Conservation (phyloP, 2,329 filamentous ascomycete genomes). For the Monosporascus sp. region DNA sequence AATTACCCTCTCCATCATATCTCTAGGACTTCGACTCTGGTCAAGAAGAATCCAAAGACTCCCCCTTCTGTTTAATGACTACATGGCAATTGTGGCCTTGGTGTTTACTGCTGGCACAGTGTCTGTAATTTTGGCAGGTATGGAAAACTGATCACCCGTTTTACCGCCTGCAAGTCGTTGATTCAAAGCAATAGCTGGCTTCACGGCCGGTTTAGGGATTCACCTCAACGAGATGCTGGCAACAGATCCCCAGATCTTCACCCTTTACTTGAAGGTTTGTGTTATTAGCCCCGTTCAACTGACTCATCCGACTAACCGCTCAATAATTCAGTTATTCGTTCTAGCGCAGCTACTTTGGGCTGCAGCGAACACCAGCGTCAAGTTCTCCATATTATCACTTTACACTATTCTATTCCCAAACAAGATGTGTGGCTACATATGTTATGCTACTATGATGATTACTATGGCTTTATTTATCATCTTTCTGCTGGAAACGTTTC, state of each 20-base stretch:
- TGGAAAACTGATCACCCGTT: neutral
- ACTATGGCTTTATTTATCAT: constrained; percentile 2
- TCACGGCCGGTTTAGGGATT: neutral
- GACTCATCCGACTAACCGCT: neutral
- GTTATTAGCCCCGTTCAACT: neutral
- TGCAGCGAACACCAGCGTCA: constrained; percentile 10
- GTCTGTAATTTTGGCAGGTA: neutral
- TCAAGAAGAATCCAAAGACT: constrained; percentile 3
- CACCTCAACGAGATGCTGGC: neutral
- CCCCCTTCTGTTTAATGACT: constrained; percentile 9
- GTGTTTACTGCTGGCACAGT: neutral
- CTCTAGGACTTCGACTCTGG: constrained; percentile 9
- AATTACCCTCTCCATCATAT: neutral
- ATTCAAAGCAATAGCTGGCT: neutral
- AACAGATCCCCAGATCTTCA: neutral
- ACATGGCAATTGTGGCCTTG: constrained; percentile 8
- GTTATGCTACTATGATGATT: constrained; percentile 4
- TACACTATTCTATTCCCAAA: constrained; percentile 10
- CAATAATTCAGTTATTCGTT: neutral
- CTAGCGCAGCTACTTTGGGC: constrained; percentile 7
- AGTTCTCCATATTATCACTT: constrained; percentile 12
- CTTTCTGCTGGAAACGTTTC: constrained; percentile 7
- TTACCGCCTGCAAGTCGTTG: neutral
- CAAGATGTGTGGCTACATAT: constrained; percentile 1
- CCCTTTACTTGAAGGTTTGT: neutral